These are phyloP conservation scores for Zostera marina DNA, from an alignment of 116 monocot species.

Conservation along the genomic window DNA sequence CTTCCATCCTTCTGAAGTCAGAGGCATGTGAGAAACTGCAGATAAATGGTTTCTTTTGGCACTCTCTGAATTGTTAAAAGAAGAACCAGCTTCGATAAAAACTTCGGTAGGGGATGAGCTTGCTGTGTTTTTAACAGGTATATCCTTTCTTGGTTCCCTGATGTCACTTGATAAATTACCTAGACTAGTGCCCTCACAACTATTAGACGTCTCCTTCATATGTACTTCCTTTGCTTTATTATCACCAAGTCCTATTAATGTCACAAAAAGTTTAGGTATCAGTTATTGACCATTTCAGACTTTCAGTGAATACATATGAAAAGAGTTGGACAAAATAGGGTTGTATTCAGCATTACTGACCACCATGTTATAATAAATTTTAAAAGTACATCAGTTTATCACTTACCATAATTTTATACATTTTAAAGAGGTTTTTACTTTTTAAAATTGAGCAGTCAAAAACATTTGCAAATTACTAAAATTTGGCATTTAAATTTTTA, in stretches of 20 bases:
- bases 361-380: no score
- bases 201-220: conserved; percentile 36
- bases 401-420: no score
- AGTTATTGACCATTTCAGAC: background rate
- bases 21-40: conserved; percentile 20
- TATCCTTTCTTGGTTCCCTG: conserved; percentile 12
- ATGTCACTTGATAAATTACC: conserved; percentile 29
- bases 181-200: conserved; percentile 32
- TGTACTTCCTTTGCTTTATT: conserved; percentile 23
- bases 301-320: background rate
- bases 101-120: conserved; percentile 38
- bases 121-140: conserved; percentile 9
- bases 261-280: conserved; percentile 9
- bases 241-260: conserved; percentile 19
- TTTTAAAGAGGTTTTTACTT: no score
- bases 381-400: no score
- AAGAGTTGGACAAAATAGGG: background rate
- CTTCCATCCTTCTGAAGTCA: conserved; percentile 20
- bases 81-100: conserved; percentile 36
- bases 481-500: no score
- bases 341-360: no score
- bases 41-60: conserved; percentile 27
- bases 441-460: no score
- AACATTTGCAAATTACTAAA: no score
- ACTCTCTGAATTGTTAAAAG: conserved; percentile 36